Evolutionary conservation across 805 yeast species (phyloP), one percentile per base, ranked within the genome.

Genomic region (Wickerhamomyces rabaulensis): DNA sequence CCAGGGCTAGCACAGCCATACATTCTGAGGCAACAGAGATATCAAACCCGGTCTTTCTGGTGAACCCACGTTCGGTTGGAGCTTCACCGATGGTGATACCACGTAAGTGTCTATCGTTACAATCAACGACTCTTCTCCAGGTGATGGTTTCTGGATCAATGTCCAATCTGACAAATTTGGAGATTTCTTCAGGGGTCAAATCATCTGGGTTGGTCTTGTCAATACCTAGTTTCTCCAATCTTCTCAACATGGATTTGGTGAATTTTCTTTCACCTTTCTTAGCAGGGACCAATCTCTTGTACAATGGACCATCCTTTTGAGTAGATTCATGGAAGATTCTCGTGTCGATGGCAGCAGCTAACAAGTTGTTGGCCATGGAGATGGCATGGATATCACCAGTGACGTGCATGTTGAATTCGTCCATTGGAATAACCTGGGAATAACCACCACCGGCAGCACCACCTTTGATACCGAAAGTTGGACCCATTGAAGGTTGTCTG

Each of bases 391-490:
- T 92, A 66, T 92, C 99, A 64, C 98, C 98, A 43, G 98, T 92
- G 55, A 92, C 75, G 66, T 92, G 98, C 87, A 94, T 80, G 73
- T 94, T 92, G 75, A 92, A 92, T 70, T 92, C 97, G 68, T 92
- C 99, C 97, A 92, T 92, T 44, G 98, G 98, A 58, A 92, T 91
- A 40, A 92, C 98, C 70, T 92, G 98, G 2, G 98, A 79, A 68
- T 90, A 92, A 41, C 98, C 98, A 64, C 98, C 99, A 58, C 99
- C 99, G 17, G 98, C 98, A 48, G 99, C 99, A 67, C 98, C 98
- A 62, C 99, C 99, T 71, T 92, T 92, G 59, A 92, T 90, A 66
- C 99, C 99, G 60, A 92, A 92, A 17, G 98, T 92, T 43, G 99
- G 99, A 36, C 98, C 98, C 97, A 92, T 89, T 9, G 95, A 86